Evolutionary conservation across 106 monocot species (phyloP), one percentile per base, ranked within the genome.

Genomic region (Acanthochlamys bracteata): DNA sequence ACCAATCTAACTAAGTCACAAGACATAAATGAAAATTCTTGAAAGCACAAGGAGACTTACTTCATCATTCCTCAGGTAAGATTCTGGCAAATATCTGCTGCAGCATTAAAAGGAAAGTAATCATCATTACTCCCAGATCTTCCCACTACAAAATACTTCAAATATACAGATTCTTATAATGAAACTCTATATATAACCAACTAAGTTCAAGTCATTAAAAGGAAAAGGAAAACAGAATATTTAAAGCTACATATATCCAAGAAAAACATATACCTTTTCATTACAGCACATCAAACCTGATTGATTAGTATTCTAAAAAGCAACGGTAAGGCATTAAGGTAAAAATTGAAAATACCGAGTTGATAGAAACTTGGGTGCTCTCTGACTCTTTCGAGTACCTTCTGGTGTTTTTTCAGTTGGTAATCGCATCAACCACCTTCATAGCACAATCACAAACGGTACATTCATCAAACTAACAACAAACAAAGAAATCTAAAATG

Each of bases 21-120:
- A 13, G 60, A 15, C 41, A n/a, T n/a, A n/a, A 39, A 60, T 16
- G 1, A 1, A 39, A n/a, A 24, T 42, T 41, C 41, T 55, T 15
- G 41, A 15, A 20, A 49, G 4, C n/a, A 24, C 53, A 69, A 20
- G 17, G 7, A 16, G 25, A 73, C 51, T 65, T 63, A 79, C 79
- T 40, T 79, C 69, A 43, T 74, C 65, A 59, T 25, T 70, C 46
- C 79, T 65, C 7, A 79, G 8, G 53, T 53, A 42, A 20, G 69
- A 79, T 66, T 79, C 74, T 22, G 64, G 69, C 57, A 79, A 47
- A 33, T 42, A 74, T 63, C 79, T 79, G 65, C 68, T 69, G 49
- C 59, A 55, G 22, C 46, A 74, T 14, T 59, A 66, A 19, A 55
- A 55, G 41, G 7, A 27, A 21, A 69, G 49, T 23, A 21, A 69